Percentiles rank a stretch among this genome's conserved stretches.
Conservation (phyloP, 2,329 filamentous ascomycete genomes). For the Incumbomyces lentus region DNA sequence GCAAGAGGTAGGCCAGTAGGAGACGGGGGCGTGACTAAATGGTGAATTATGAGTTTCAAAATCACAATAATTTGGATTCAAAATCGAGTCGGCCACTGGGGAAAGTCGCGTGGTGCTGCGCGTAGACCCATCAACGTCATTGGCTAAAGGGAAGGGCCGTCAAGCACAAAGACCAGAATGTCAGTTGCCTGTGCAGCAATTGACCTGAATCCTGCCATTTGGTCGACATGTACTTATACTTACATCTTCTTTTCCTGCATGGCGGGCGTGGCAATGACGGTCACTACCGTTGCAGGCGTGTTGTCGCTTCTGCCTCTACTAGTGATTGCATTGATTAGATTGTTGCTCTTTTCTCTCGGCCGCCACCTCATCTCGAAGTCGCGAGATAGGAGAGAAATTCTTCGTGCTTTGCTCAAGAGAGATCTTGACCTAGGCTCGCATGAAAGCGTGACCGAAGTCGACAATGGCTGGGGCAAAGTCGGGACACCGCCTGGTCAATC, state of each 20-base stretch:
- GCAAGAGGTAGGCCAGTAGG: too few relatives aligned
- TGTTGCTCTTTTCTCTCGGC: conserved; percentile 11
- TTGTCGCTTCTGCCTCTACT: conserved; percentile 14
- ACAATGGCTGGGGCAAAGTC: conserved; percentile 62
- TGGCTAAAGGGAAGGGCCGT: too few relatives aligned
- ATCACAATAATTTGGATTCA: too few relatives aligned
- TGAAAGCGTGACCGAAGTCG: conserved; percentile 20
- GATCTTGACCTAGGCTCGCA: conserved; percentile 5
- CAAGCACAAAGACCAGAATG: too few relatives aligned
- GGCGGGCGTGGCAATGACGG: conserved; percentile 11
- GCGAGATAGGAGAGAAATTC: conserved; percentile 14
- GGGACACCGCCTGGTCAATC: conserved; percentile 38
- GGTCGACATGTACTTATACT: not conserved
- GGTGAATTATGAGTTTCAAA: too few relatives aligned
- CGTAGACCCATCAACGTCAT: too few relatives aligned
- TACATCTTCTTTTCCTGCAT: not conserved
- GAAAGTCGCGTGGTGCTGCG: too few relatives aligned
- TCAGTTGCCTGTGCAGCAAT: too few relatives aligned
- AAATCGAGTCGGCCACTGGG: too few relatives aligned
- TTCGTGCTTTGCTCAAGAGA: conserved; percentile 11
- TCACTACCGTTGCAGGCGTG: conserved; percentile 11
- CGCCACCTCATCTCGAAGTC: conserved; percentile 12
- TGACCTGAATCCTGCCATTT: too few relatives aligned
- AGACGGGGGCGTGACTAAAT: too few relatives aligned
- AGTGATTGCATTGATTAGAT: conserved; percentile 8